phyloP scores from a whole-genome alignment of 306 rosid genomes.

The Quillaja saponaria region DNA sequence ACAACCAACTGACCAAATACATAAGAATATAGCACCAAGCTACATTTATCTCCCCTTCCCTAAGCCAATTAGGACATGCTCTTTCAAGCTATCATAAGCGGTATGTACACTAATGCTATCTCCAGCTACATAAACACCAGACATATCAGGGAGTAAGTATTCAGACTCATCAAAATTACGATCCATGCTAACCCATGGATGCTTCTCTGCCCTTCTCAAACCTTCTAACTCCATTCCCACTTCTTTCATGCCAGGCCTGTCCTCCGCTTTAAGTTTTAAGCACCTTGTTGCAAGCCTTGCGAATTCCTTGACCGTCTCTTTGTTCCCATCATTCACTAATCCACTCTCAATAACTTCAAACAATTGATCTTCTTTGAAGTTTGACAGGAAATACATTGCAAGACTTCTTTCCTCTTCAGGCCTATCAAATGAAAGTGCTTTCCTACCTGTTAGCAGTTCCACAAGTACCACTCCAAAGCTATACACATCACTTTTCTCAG shows the following conservation, averaged over 20 bases:
- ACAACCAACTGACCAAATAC: no score
- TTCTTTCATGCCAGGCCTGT: slow-evolving; percentile 42
- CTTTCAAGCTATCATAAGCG: background rate
- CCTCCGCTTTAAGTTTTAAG: slow-evolving; percentile 15
- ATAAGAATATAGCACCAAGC: no score
- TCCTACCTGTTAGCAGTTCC: slow-evolving; percentile 35
- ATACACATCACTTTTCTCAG: slow-evolving; percentile 44
- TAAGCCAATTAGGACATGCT: background rate
- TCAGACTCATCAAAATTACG: background rate
- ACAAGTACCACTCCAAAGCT: slow-evolving; percentile 46
- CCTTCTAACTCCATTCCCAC: slow-evolving; percentile 35
- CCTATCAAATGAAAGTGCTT: slow-evolving; percentile 24
- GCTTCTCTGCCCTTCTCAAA: slow-evolving; percentile 3
- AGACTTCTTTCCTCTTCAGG: slow-evolving; percentile 28
- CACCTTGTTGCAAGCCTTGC: slow-evolving; percentile 19
- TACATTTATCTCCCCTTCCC: no score
- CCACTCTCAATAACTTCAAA: slow-evolving; percentile 17
- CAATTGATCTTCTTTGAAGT: slow-evolving; percentile 20
- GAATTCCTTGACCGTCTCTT: slow-evolving; percentile 21
- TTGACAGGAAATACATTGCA: slow-evolving; percentile 26
- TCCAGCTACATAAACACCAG: background rate
- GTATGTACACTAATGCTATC: no score
- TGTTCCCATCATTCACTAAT: slow-evolving; percentile 4
- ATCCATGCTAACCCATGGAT: background rate
- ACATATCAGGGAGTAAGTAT: background rate